These are phyloP conservation scores for Aureobasidium pullulans DNA, from an alignment of 2,329 filamentous ascomycete species.

Conservation along the genomic window DNA sequence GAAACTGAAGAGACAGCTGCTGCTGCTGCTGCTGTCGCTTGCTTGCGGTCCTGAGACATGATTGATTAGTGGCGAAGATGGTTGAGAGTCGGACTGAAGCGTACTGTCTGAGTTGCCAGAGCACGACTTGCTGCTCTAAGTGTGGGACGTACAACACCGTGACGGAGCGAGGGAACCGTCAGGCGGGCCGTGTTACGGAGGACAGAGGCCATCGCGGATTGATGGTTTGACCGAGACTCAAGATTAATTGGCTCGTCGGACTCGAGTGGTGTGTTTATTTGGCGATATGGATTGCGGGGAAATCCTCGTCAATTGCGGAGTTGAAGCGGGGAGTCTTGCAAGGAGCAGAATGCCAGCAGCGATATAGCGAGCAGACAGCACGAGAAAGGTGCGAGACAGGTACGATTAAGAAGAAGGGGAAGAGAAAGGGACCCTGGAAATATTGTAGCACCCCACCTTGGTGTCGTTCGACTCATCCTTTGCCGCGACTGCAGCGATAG, in stretches of 20 bases:
- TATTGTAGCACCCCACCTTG: neutral
- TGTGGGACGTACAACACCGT: conserved; percentile 16
- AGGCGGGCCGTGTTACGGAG: conserved; percentile 25
- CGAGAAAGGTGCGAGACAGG: neutral
- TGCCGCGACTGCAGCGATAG: neutral
- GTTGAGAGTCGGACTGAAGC: neutral
- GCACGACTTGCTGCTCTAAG: conserved; percentile 16
- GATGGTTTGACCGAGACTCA: neutral
- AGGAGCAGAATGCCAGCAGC: neutral
- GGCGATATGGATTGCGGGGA: neutral
- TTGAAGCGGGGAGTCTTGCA: neutral
- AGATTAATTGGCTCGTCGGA: neutral
- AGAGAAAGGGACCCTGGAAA: neutral
- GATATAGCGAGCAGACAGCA: neutral
- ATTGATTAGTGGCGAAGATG: neutral
- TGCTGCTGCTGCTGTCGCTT: conserved; percentile 19
- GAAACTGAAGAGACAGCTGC: conserved; percentile 13
- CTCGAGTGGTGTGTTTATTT: neutral
- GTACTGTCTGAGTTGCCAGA: conserved; percentile 14
- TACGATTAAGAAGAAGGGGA: neutral
- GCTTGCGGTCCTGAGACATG: conserved; percentile 6
- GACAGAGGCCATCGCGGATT: conserved; percentile 25
- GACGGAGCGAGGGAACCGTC: conserved; percentile 21
- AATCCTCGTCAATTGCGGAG: neutral
- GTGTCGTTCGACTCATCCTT: conserved; percentile 1